Conservation (phyloP, 345 rosid genomes). For the Toxicodendron radicans region DNA sequence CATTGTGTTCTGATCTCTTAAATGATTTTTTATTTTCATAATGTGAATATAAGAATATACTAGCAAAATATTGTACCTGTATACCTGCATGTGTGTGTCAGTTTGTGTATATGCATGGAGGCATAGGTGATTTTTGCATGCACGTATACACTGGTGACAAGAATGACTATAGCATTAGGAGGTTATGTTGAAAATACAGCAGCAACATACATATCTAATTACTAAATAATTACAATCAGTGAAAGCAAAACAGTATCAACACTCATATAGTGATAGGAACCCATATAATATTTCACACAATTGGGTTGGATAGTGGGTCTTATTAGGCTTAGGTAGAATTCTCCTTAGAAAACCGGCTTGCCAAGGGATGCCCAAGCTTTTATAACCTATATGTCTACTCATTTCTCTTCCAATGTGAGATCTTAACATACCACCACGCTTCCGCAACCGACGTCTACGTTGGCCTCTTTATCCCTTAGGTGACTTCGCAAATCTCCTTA, state of each 20-base stretch:
- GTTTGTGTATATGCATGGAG: neutral
- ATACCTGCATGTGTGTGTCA: too few relatives aligned
- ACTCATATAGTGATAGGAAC: neutral
- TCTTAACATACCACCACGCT: too few relatives aligned
- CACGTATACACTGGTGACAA: neutral
- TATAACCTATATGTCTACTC: too few relatives aligned
- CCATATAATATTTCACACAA: too few relatives aligned
- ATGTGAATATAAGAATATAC: neutral
- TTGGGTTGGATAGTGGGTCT: too few relatives aligned
- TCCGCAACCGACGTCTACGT: too few relatives aligned
- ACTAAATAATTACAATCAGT: neutral
- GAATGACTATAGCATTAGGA: neutral
- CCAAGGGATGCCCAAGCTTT: too few relatives aligned
- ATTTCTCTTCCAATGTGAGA: too few relatives aligned
- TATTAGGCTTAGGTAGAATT: too few relatives aligned
- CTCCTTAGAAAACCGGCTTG: too few relatives aligned
- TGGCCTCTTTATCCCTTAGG: too few relatives aligned
- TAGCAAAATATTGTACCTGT: neutral
- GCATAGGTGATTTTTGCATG: neutral
- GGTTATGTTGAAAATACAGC: neutral
- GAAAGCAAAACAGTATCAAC: neutral
- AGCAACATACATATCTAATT: neutral
- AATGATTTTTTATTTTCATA: slow-evolving; percentile 11
- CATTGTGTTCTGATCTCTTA: neutral
- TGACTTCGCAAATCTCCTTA: too few relatives aligned